A percentile compares a stretch with the other conserved stretches of the same genome.
These are phyloP conservation scores for Leccinellum albellum DNA, from an alignment of 768 basidiomycete genomes.

Conservation along the genomic window DNA sequence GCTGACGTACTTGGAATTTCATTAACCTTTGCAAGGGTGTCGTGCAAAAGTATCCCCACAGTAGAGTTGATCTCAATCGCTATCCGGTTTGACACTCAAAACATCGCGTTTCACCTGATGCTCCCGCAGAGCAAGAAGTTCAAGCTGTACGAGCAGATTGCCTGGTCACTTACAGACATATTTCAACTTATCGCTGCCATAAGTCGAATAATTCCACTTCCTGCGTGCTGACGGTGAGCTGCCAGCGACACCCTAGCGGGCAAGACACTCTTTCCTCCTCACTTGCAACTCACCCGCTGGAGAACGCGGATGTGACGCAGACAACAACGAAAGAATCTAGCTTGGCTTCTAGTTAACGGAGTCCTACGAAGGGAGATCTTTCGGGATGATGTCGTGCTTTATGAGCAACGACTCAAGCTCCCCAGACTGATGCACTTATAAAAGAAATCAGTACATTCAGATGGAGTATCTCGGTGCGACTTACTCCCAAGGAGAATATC, in stretches of 20 bases:
- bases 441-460: background rate
- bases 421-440: constrained; percentile 93
- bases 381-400: constrained; percentile 64
- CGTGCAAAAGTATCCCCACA: too few relatives aligned
- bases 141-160: background rate
- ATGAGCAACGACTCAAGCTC: constrained; percentile 82
- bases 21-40: too few relatives aligned
- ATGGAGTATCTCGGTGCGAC: constrained; percentile 30
- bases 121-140: background rate
- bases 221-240: background rate
- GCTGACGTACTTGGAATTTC: too few relatives aligned
- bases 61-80: too few relatives aligned
- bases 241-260: background rate
- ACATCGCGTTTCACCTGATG: too few relatives aligned
- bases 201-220: background rate
- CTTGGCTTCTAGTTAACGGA: background rate
- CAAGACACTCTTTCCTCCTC: background rate
- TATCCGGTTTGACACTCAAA: too few relatives aligned
- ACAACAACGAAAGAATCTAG: background rate
- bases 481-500: constrained; percentile 89
- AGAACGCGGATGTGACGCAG: background rate
- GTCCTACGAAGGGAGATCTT: background rate
- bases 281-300: background rate
- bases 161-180: background rate
- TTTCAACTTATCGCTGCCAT: too few relatives aligned